Evolutionary conservation across 1,139 yeast genomes (phyloP).

Genomic region (Diutina siamensis): DNA sequence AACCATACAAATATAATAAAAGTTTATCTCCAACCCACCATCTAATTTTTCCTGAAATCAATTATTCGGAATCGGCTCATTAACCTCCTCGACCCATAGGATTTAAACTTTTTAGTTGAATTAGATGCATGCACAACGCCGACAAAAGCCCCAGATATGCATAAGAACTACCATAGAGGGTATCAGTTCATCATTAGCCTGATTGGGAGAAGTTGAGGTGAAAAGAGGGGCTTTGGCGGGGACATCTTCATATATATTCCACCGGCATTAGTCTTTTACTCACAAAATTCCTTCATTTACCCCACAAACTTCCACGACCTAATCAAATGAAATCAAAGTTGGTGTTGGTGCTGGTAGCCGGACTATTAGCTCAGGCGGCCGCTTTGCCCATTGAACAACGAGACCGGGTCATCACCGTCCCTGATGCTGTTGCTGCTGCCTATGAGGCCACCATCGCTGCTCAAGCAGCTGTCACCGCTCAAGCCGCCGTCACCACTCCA

Average conservation of each 20-base stretch:
- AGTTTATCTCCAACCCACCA: too few species aligned
- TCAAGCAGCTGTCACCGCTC: neutral
- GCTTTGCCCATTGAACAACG: constrained; percentile 4
- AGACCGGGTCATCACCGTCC: neutral
- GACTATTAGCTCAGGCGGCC: constrained; percentile 2
- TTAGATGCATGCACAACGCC: neutral
- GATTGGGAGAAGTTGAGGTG: neutral
- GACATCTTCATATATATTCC: neutral
- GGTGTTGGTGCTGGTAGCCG: constrained; percentile 3
- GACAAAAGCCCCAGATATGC: neutral
- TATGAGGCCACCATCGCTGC: neutral
- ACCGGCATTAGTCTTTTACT: too few species aligned
- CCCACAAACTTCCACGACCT: too few species aligned
- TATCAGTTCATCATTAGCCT: neutral
- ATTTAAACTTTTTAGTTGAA: neutral
- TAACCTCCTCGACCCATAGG: too few species aligned
- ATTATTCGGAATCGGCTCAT: too few species aligned
- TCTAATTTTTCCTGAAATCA: too few species aligned
- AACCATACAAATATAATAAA: too few species aligned
- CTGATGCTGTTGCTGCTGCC: neutral
- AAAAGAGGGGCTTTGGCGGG: neutral
- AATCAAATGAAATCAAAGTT: neutral
- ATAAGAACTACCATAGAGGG: neutral
- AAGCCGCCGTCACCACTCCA: neutral
- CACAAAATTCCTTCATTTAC: neutral